A percentile compares a stretch with the other conserved stretches of the same genome.
phyloP scores from a whole-genome alignment of 169 alveolate genomes.

The Amoebophrya sp. region DNA sequence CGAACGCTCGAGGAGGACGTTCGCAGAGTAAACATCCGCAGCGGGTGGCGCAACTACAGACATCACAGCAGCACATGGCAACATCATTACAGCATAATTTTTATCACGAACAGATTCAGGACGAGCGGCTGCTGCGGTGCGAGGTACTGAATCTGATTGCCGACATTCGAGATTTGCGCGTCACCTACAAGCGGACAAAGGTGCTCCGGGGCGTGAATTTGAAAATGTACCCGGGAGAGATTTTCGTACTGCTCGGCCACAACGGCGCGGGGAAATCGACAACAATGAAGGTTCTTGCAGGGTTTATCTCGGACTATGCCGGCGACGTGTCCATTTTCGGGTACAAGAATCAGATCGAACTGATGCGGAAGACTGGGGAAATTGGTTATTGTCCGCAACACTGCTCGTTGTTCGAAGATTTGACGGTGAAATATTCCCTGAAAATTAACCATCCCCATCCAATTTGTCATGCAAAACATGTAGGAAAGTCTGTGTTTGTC shows the following conservation, averaged over 20 bases:
- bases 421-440: slow-evolving; percentile 71
- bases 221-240: slow-evolving; percentile 66
- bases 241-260: slow-evolving; percentile 72
- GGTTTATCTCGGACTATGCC: neutral
- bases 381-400: slow-evolving; percentile 80
- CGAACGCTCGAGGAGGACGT: too few species aligned
- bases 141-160: neutral
- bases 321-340: neutral
- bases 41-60: too few species aligned
- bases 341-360: neutral
- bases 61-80: too few species aligned
- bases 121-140: slow-evolving; percentile 5
- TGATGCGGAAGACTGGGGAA: neutral
- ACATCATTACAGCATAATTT: too few species aligned
- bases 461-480: too few species aligned
- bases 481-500: too few species aligned
- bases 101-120: neutral
- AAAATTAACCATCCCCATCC: too few species aligned
- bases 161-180: neutral
- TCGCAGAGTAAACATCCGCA: too few species aligned
- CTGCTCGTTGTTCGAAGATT: slow-evolving; percentile 64
- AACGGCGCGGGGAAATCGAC: slow-evolving; percentile 82
- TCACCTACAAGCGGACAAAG: neutral
- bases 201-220: slow-evolving; percentile 52
- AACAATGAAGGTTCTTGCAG: slow-evolving; percentile 50